Evolutionary conservation across 1,284 basidiomycete species (phyloP), one percentile per base, ranked within the genome.

Genomic region (Waitea zeae): DNA sequence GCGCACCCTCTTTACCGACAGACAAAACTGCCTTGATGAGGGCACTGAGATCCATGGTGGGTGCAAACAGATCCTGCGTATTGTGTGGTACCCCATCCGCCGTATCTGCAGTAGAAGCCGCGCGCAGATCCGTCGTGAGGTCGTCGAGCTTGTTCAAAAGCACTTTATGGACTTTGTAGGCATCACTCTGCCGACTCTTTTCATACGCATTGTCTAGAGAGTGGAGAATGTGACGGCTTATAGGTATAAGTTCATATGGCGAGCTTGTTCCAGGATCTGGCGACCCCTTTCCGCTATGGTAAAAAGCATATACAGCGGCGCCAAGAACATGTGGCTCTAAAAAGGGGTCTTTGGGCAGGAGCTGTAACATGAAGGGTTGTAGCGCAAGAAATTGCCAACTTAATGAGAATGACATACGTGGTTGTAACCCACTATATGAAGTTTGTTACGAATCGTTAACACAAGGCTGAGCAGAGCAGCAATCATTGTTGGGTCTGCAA

Each of bases 331-430:
- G 49, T 2, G 78, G 74, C 38, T 80, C 64, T 26, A 79, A 51
- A 47, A 86, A 83, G 0, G 82, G 81, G 46, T 86, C 81, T 48
- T 74, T 76, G 3, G 80, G 74, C 17, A 76, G 55, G 32, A 61
- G 44, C 53, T 72, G 47, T 20, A 3, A 30, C 20, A 14, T 12
- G 24, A 38, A 40, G 22, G 30, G 29, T 12, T 9, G 31, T 32
- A 20, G 35, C 34, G 7, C 17, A 17, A 30, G 30, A 36, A 27
- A 30, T 7, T 7, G 15, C 34, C 5, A 9, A n/a, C n/a, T n/a
- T n/a, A n/a, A 14, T 12, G 28, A 36, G 34, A 12, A 17, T 22
- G 27, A 46, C 54, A 20, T 41, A 63, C 58, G 39, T 59, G 49
- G n/a, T 51, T 47, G 43, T 54, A 58, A 4, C 64, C 62, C 3